Base-by-base conservation (phyloP, 192 early-diverging fungal genomes). In the Coemansia sp. region DNA sequence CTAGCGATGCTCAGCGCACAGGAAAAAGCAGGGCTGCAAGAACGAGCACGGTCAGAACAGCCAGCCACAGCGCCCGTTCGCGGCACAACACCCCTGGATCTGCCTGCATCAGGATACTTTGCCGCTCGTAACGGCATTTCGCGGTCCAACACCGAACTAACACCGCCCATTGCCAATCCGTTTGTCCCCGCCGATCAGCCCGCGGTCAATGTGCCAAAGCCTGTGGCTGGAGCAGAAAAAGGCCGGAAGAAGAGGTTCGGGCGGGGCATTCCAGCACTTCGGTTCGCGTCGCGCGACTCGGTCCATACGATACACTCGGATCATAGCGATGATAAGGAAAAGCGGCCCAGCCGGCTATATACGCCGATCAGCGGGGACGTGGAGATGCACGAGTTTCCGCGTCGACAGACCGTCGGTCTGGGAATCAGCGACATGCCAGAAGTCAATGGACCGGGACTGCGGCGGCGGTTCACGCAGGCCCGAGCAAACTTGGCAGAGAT, bases 31-130 rank as follows among this genome's bases (percentile, higher is more conserved):
- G 41, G 50, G 3, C 26, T 65, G 0, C 59, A 59, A 26, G 35
- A 9, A 7, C 58, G 61, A 7, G 60, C 58, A 10, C 62, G 39
- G 10, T 41, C 52, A 16, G 53, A 60, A 21, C 64, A 72, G 25
- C 65, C 77, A 16, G 55, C 58, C 0, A 80, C 77, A 1, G 77
- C 77, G 16, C 77, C 77, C 0, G 65, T 68, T 4, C 41, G 50
- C 38, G 17, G 55, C 47, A 38, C 37, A 41, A 12, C 49, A 17
- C 51, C 38, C 29, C 14, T 71, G 41, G 71, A 70, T 45, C 61
- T 80, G 61, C 77, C 77, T 4, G 56, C 62, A 4, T 64, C 61
- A 4, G 77, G 77, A 21, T 80, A 80, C 62, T 80, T 80, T 74
- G 77, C 77, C 25, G 64, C 77, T 2, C 67, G 77, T 2, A 68